phyloP scores from a whole-genome alignment of 2,329 filamentous ascomycete species.

The Tolypocladium nubicola region DNA sequence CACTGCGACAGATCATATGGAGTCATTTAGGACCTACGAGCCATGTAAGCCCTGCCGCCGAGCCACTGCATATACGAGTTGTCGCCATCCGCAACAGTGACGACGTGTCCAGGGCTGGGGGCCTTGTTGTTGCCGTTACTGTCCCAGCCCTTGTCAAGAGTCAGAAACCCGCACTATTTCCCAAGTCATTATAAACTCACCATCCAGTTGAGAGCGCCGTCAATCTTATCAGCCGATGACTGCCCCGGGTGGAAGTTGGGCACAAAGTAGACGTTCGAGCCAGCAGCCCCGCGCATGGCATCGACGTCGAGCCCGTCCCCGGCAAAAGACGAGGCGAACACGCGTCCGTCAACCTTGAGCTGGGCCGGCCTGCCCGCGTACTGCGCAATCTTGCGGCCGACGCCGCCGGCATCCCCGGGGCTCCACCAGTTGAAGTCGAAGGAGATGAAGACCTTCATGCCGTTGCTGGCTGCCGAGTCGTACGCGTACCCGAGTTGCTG shows the following conservation, averaged over 20 bases:
- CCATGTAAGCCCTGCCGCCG: slow-evolving; percentile 35
- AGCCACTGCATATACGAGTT: slow-evolving; percentile 21
- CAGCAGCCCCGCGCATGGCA: slow-evolving; percentile 29
- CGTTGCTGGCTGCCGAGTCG: slow-evolving; percentile 32
- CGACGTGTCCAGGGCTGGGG: slow-evolving; percentile 23
- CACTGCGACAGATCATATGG: no score
- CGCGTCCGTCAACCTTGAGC: slow-evolving; percentile 35
- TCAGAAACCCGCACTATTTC: background rate
- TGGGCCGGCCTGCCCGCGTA: slow-evolving; percentile 33
- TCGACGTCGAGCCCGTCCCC: slow-evolving; percentile 34
- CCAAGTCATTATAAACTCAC: background rate
- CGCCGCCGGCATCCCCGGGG: slow-evolving; percentile 20
- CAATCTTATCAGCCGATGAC: slow-evolving; percentile 26
- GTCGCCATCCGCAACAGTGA: slow-evolving; percentile 30
- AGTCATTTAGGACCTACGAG: slow-evolving; percentile 10
- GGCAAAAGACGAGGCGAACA: slow-evolving; percentile 43
- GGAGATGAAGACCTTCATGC: slow-evolving; percentile 45
- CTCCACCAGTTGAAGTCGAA: slow-evolving; percentile 45
- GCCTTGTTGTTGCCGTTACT: slow-evolving; percentile 37
- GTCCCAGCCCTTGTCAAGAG: slow-evolving; percentile 26
- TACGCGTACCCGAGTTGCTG: slow-evolving; percentile 38
- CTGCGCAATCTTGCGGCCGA: slow-evolving; percentile 33
- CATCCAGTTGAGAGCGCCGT: slow-evolving; percentile 36
- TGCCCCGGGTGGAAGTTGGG: slow-evolving; percentile 37
- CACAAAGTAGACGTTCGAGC: slow-evolving; percentile 33